These are phyloP conservation scores for Macrolepiota fuliginosa DNA, from an alignment of 768 basidiomycete species.

Conservation along the genomic window DNA sequence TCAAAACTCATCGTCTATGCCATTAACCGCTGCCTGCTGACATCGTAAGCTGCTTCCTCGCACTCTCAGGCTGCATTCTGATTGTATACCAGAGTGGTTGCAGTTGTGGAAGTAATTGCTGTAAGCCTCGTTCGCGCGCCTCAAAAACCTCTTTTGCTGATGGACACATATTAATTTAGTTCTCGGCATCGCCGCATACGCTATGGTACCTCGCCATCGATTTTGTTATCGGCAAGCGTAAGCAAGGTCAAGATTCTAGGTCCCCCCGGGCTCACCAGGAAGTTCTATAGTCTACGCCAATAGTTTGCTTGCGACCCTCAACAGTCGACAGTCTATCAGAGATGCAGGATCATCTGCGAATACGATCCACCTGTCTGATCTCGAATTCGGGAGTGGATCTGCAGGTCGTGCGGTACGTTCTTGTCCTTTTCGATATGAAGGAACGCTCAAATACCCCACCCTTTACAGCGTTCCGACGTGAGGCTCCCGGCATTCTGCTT, in stretches of 20 bases:
- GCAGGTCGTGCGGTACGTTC: conserved; percentile 1
- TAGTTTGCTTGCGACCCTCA: conserved; percentile 42
- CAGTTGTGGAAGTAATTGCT: conserved; percentile 35
- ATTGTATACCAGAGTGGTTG: conserved; percentile 26
- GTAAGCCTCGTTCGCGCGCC: conserved; percentile 19
- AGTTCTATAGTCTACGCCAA: conserved; percentile 41
- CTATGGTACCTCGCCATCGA: conserved; percentile 39
- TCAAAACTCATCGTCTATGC: conserved; percentile 45
- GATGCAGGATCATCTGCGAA: conserved; percentile 14
- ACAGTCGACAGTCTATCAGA: conserved; percentile 31
- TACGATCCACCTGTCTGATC: conserved; percentile 18
- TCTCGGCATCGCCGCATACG: conserved; percentile 27
- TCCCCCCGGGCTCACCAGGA: background rate
- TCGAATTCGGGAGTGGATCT: conserved; percentile 6
- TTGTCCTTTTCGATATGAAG: background rate
- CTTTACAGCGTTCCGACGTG: conserved; percentile 1
- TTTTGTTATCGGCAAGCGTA: conserved; percentile 47
- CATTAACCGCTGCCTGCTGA: conserved; percentile 48
- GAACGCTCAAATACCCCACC: background rate
- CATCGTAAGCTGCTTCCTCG: conserved; percentile 33
- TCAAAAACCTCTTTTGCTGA: background rate
- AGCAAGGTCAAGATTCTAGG: conserved; percentile 9
- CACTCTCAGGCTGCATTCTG: background rate
- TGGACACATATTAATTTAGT: conserved; percentile 15
- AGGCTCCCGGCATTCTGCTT: background rate